These are phyloP conservation scores for Aegilops bicornis DNA, from an alignment of 176 grass and related monocot genomes.

Conservation along the genomic window DNA sequence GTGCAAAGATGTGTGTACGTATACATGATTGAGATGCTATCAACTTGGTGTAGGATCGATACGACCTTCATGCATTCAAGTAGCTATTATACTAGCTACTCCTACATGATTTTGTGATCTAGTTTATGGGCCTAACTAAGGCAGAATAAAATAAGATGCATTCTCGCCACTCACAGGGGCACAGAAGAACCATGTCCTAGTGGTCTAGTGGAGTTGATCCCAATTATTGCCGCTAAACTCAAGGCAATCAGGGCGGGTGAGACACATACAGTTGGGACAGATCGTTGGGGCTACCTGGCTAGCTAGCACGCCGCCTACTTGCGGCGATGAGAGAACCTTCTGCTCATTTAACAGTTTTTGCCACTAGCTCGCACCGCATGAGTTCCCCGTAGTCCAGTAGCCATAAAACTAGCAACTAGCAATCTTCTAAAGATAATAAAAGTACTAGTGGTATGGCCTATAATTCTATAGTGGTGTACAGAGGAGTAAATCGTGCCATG, in stretches of 20 bases:
- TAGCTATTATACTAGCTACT: no score
- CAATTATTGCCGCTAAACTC: constrained; percentile 15
- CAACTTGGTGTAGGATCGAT: neutral
- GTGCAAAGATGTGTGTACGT: neutral
- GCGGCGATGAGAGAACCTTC: constrained; percentile 13
- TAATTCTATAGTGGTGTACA: no score
- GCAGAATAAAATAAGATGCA: neutral
- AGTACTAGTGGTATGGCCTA: neutral
- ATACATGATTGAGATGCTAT: constrained; percentile 20
- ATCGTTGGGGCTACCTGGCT: neutral
- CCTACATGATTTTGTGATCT: no score
- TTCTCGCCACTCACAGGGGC: constrained; percentile 12
- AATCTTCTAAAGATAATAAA: neutral
- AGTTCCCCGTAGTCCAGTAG: neutral
- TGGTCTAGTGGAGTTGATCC: neutral
- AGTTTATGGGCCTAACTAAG: no score
- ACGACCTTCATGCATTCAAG: no score
- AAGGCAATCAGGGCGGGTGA: constrained; percentile 4
- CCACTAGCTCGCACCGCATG: neutral
- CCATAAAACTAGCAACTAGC: neutral
- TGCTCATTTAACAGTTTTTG: neutral
- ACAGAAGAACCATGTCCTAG: constrained; percentile 19
- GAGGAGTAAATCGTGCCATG: no score
- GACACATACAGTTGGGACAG: neutral
- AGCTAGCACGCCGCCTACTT: constrained; percentile 15